Evolutionary conservation across 1,139 yeast genomes (phyloP).

Genomic region (Cylindricascospora bacillispora): DNA sequence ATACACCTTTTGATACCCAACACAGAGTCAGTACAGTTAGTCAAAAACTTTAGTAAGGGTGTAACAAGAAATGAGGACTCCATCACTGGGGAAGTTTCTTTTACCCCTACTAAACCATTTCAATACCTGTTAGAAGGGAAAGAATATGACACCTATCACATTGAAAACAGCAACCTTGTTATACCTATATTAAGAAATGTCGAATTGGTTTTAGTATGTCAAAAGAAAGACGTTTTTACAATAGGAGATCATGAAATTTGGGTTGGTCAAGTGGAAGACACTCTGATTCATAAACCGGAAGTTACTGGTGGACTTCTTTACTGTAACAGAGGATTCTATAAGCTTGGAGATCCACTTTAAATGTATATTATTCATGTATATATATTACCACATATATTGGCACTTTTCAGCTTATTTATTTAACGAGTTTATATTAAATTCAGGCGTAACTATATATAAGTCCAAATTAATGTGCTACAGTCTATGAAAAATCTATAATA

Average conservation of each 20-base stretch:
- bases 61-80: conserved; percentile 2
- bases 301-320: conserved; percentile 53
- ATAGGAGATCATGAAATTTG: conserved; percentile 82
- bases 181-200: conserved; percentile 51
- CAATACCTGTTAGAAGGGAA: conserved; percentile 25
- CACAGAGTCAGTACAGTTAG: conserved; percentile 36
- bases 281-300: conserved; percentile 27
- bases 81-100: conserved; percentile 4
- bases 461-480: too few relatives aligned
- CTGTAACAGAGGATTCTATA: conserved; percentile 48
- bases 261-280: conserved; percentile 57
- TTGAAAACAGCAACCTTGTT: conserved; percentile 15
- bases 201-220: conserved; percentile 55
- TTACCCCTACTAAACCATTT: conserved; percentile 33
- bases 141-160: conserved; percentile 14
- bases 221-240: conserved; percentile 37
- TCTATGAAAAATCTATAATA: too few relatives aligned
- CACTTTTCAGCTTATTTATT: too few relatives aligned
- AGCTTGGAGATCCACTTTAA: conserved; percentile 31
- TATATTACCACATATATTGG: too few relatives aligned
- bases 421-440: too few relatives aligned
- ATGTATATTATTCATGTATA: too few relatives aligned
- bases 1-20: conserved; percentile 64
- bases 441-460: too few relatives aligned
- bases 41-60: conserved; percentile 52